phyloP scores from a whole-genome alignment of 139 green algal genomes.

The Gonium pectorale region DNA sequence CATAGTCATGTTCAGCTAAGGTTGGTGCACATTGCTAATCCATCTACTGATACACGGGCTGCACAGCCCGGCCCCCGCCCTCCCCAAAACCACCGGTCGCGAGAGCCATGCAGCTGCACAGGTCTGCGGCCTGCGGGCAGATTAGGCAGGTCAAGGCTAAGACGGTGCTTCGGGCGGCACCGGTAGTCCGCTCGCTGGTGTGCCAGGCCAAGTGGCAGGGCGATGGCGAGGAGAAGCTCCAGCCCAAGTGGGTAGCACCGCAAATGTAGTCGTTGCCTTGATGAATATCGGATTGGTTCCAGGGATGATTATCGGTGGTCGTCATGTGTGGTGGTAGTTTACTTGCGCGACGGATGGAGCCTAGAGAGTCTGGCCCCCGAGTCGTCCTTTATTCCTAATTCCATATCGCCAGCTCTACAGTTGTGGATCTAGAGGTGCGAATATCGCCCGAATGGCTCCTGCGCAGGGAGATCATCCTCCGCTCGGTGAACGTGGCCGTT shows the following conservation, averaged over 20 bases:
- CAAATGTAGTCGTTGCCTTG: too few relatives aligned
- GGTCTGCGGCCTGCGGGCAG: neutral
- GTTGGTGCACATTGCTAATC: too few relatives aligned
- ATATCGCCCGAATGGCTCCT: neutral
- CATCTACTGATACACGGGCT: too few relatives aligned
- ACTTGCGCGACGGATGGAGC: neutral
- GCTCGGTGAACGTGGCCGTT: constrained; percentile 73
- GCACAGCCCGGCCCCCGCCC: too few relatives aligned
- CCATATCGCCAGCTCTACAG: neutral
- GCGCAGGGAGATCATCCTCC: constrained; percentile 80
- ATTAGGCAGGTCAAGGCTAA: neutral
- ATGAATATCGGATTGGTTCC: too few relatives aligned
- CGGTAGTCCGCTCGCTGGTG: neutral
- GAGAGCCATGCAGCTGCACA: constrained; percentile 14
- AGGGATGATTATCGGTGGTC: neutral
- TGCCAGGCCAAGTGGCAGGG: constrained; percentile 20
- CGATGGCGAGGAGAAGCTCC: constrained; percentile 29
- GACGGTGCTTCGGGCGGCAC: neutral
- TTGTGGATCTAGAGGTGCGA: neutral
- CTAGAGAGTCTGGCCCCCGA: neutral
- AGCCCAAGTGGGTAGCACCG: constrained; percentile 31
- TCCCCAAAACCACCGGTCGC: too few relatives aligned
- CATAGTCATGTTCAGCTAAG: too few relatives aligned
- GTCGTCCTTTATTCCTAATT: neutral
- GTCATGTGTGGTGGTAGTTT: neutral